Percentiles rank a stretch among this genome's conserved stretches.
Conservation (phyloP, 163 green algal species). For the Volvox carteri region DNA sequence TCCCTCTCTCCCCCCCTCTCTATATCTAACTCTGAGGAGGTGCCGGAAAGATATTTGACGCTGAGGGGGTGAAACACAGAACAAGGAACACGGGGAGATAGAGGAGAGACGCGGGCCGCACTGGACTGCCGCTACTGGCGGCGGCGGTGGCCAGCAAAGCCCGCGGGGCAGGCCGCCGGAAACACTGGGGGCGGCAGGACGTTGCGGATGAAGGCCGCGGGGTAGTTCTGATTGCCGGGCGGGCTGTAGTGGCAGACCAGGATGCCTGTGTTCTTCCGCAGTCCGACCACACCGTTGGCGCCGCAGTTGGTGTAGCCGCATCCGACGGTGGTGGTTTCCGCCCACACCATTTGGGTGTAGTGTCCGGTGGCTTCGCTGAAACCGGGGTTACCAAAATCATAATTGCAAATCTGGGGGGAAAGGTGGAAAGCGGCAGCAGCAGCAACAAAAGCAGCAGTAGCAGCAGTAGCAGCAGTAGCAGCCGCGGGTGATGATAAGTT, state of each 20-base stretch:
- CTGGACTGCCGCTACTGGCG: background rate
- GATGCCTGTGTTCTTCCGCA: background rate
- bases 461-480: no score
- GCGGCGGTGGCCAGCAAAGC: background rate
- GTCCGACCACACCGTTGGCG: background rate
- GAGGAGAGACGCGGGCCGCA: no score
- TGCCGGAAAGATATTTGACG: no score
- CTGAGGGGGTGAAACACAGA: no score
- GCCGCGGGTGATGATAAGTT: no score
- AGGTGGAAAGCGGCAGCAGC: background rate
- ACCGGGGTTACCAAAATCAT: slow-evolving; percentile 19
- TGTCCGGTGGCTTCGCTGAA: slow-evolving; percentile 19
- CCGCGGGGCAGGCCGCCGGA: background rate
- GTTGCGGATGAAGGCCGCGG: background rate
- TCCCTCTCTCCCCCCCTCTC: no score
- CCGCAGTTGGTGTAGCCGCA: slow-evolving; percentile 38
- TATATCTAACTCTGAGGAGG: no score
- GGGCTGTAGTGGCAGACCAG: slow-evolving; percentile 42
- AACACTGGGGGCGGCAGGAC: background rate
- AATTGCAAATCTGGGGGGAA: slow-evolving; percentile 13
- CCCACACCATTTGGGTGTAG: slow-evolving; percentile 44
- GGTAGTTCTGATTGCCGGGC: slow-evolving; percentile 20
- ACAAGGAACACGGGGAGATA: no score
- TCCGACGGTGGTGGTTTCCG: background rate
- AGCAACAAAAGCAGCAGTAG: no score